phyloP scores from a whole-genome alignment of 1,139 yeast genomes.

The Arxiozyma heterogenica region DNA sequence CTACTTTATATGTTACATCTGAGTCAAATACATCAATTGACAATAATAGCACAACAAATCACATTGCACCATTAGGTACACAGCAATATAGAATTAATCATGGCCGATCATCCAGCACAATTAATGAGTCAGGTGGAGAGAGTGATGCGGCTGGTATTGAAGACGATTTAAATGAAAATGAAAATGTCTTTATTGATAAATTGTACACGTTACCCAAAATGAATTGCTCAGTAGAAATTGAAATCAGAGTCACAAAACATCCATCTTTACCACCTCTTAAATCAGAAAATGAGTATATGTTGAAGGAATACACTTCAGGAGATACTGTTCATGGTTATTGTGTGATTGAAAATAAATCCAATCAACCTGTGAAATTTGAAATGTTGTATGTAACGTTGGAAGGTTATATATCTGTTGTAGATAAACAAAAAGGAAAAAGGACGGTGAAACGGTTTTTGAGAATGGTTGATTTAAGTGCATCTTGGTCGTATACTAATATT shows the following conservation, averaged over 20 bases:
- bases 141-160: conserved; percentile 8
- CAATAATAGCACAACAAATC: neutral
- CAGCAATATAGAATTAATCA: neutral
- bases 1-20: neutral
- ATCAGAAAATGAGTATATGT: conserved; percentile 31
- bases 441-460: conserved; percentile 33
- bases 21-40: neutral
- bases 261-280: conserved; percentile 28
- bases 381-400: conserved; percentile 53
- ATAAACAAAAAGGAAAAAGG: conserved; percentile 22
- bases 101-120: neutral
- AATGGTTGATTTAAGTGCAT: conserved; percentile 38
- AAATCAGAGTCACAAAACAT: conserved; percentile 33
- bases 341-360: conserved; percentile 38
- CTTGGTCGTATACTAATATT: conserved; percentile 35
- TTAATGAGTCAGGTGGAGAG: neutral
- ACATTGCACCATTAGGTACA: neutral
- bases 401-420: conserved; percentile 36
- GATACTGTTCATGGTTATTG: conserved; percentile 48
- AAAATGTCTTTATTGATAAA: conserved; percentile 31
- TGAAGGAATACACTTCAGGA: conserved; percentile 46
- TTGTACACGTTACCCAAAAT: conserved; percentile 30
- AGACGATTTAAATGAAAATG: conserved; percentile 25
- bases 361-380: conserved; percentile 40
- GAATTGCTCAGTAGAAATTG: conserved; percentile 29